phyloP scores from a whole-genome alignment of 495 filamentous ascomycete species.

The Cercophora samala region DNA sequence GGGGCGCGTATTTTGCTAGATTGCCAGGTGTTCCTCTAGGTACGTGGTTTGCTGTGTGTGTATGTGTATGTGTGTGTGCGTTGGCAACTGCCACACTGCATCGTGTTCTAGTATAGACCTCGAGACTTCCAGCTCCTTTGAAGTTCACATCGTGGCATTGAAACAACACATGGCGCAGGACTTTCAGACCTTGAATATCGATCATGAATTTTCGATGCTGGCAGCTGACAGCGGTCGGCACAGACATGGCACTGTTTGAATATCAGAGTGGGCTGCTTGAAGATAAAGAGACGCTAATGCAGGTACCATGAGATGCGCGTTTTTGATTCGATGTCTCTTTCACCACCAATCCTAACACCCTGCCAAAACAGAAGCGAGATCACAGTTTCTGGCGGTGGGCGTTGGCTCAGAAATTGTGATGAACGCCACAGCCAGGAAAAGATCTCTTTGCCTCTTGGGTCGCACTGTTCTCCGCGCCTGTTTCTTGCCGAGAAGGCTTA shows the following conservation, averaged over 20 bases:
- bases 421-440: conserved; percentile 4
- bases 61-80: no score
- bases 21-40: not conserved
- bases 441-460: conserved; percentile 1
- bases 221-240: not conserved
- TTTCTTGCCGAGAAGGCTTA: conserved; percentile 21
- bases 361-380: conserved; percentile 20
- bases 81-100: no score
- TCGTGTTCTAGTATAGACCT: no score
- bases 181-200: conserved; percentile 1
- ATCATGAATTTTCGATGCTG: not conserved
- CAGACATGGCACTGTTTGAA: not conserved
- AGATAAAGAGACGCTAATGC: conserved; percentile 18
- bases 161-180: conserved; percentile 3
- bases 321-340: conserved; percentile 15
- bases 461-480: conserved; percentile 14
- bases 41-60: not conserved
- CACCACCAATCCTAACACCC: conserved; percentile 1
- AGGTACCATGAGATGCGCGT: conserved; percentile 18
- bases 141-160: not conserved
- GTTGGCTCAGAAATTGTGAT: conserved; percentile 4
- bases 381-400: conserved; percentile 10
- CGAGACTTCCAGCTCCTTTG: no score
- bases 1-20: not conserved
- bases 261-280: not conserved